Base-by-base conservation (phyloP, 2,329 filamentous ascomycete species). In the Ascomycota sp. region DNA sequence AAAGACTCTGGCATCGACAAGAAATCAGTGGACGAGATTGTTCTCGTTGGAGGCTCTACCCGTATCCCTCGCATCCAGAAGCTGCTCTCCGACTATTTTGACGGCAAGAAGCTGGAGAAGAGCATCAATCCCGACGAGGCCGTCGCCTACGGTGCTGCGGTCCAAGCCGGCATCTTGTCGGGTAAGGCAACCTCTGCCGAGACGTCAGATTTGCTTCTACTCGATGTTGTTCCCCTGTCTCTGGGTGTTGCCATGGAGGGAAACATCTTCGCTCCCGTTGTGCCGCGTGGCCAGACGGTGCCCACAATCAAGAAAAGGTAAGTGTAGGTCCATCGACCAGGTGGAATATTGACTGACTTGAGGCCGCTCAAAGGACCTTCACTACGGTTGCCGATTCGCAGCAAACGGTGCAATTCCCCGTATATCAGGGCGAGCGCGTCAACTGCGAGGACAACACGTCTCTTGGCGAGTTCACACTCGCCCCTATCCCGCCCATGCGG, bases 21-120 rank as follows among this genome's bases (percentile, higher is more conserved):
- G 79, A 69, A 57, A 57, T 76, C 72, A 52, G 86, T 98, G 48
- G 83, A 95, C 54, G 89, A 98, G 70, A 93, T 98, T 43, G 89
- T 98, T 48, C 79, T 98, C 50, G 89, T 98, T 51, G 89, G 89
- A 74, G 89, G 89, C 47, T 94, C 85, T 40, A 98, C 89, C 51
- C 89, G 89, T 82, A 98, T 98, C 47, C 89, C 89, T 52, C 75
- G 76, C 57, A 92, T 98, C 58, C 89, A 98, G 76, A 95, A 95
- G 74, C 78, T 98, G 43, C 75, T 98, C 43, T 85, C 76, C 64
- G 89, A 98, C 62, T 94, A 85, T 73, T 98, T 98, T 66, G 80
- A 91, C 56, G 85, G 85, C 62, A 98, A 98, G 82, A 94, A 98
- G 78, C 81, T 94, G 43, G 86, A 95, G 74, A 95, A 94, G 71